Base-by-base conservation (phyloP, 2,329 filamentous ascomycete species). In the Scolecobasidium constrictum region DNA sequence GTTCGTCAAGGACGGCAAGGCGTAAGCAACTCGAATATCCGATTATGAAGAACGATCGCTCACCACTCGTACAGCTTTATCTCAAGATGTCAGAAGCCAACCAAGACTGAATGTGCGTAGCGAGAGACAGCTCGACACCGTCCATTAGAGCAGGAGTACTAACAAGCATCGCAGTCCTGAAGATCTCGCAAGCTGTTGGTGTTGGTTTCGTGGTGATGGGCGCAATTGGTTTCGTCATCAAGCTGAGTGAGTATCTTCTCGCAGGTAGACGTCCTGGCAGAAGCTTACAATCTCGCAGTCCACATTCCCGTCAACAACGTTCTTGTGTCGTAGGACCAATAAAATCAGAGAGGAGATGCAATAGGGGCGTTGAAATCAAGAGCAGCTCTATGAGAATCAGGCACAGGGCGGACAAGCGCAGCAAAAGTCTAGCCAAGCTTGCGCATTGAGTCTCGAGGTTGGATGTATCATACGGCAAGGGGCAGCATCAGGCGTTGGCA, bases 281-380 rank as follows among this genome's bases (percentile, higher is more conserved):
- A n/a, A n/a, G n/a, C n/a, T n/a, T n/a, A n/a, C 26, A 31, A 31
- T 7, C 69, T 83, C 56, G 78, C n/a, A n/a, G n/a, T 82, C 50
- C 78, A 82, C 60, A 80, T 82, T 38, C 78, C 78, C 49, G 72
- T 83, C 49, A 82, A 82, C 71, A 77, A 81, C 60, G 76, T 81
- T 47, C 71, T 83, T 45, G 78, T 83, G 50, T 45, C 43, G 28
- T 45, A 42, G 40, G n/a, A n/a, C n/a, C n/a, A n/a, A n/a, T n/a
- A n/a, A n/a, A n/a, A n/a, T n/a, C n/a, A n/a, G n/a, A n/a, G n/a
- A n/a, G n/a, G n/a, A n/a, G n/a, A n/a, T n/a, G n/a, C n/a, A n/a
- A n/a, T n/a, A n/a, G n/a, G n/a, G n/a, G n/a, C n/a, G n/a, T n/a
- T n/a, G n/a, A n/a, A n/a, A n/a, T n/a, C n/a, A n/a, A n/a, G n/a